Evolutionary conservation across 2,329 filamentous ascomycete genomes (phyloP).

Genomic region (Fusarium palustre): DNA sequence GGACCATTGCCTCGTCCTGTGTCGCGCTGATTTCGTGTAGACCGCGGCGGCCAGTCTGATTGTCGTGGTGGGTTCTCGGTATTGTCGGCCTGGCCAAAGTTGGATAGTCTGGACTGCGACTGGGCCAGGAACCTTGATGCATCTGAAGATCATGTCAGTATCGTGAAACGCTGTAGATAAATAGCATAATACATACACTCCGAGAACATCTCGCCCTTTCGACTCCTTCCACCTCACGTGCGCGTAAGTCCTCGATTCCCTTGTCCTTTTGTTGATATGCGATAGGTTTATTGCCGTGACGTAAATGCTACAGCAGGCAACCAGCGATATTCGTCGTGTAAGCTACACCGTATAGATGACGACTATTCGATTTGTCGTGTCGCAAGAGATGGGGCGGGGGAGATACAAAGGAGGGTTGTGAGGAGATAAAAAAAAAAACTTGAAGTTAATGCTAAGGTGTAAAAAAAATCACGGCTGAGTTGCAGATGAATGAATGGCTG

Average conservation of each 20-base stretch:
- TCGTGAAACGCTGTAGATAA: neutral
- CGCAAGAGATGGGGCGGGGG: constrained; percentile 1
- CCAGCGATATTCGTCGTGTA: constrained; percentile 28
- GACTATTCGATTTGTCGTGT: constrained; percentile 15
- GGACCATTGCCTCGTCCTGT: constrained; percentile 46
- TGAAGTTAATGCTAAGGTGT: constrained; percentile 25
- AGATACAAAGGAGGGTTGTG: constrained; percentile 15
- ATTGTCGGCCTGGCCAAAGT: constrained; percentile 71
- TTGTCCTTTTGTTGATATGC: constrained; percentile 19
- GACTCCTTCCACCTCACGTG: constrained; percentile 52
- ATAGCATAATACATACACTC: constrained; percentile 76
- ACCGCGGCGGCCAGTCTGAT: constrained; percentile 53
- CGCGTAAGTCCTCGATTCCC: constrained; percentile 26
- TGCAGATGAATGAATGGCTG: constrained; percentile 32
- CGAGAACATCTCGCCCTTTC: constrained; percentile 65
- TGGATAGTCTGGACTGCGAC: constrained; percentile 90
- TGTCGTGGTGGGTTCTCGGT: constrained; percentile 48
- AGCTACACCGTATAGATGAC: constrained; percentile 29
- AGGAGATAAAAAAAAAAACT: constrained; percentile 10
- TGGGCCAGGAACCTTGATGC: constrained; percentile 96
- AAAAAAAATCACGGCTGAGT: constrained; percentile 39
- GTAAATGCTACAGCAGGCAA: constrained; percentile 37
- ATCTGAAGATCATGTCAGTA: constrained; percentile 67
- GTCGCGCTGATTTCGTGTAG: constrained; percentile 51
- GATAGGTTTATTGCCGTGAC: constrained; percentile 38